A percentile compares a stretch with the other conserved stretches of the same genome.
These are phyloP conservation scores for maize (Zea mays) DNA, from an alignment of 176 grass and related monocot species.

Conservation along the genomic window DNA sequence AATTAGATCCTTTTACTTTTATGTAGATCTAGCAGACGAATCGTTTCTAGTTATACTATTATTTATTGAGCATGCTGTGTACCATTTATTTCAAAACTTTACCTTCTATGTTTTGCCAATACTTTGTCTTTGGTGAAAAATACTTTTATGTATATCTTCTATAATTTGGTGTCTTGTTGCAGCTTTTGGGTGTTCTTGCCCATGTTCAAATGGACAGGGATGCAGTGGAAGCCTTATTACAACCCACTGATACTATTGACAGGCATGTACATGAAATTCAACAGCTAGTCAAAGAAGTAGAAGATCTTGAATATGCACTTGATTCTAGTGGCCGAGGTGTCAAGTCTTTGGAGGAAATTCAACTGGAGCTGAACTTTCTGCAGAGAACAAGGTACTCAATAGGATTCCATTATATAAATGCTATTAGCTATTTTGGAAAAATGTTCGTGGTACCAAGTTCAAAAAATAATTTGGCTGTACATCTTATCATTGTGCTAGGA, in stretches of 20 bases:
- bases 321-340: constrained; percentile 84
- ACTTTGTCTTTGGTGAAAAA: neutral
- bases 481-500: neutral
- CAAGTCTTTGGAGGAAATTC: constrained; percentile 79
- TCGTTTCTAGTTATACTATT: neutral
- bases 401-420: neutral
- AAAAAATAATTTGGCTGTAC: neutral
- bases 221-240: constrained; percentile 61
- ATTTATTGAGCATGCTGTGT: neutral
- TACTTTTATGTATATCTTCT: constrained; percentile 27
- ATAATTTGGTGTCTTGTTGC: constrained; percentile 38
- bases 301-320: constrained; percentile 75
- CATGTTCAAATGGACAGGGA: constrained; percentile 82
- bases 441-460: constrained; percentile 3
- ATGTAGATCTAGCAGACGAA: neutral
- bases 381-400: constrained; percentile 70
- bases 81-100: constrained; percentile 12
- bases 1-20: constrained; percentile 23
- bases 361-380: constrained; percentile 64
- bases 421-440: constrained; percentile 16
- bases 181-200: constrained; percentile 81
- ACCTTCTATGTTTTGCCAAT: constrained; percentile 11
- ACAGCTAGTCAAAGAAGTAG: constrained; percentile 51
- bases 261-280: constrained; percentile 60
- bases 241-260: constrained; percentile 55